These are phyloP conservation scores for Calvatia gigantea DNA, from an alignment of 768 basidiomycete species.

Conservation along the genomic window DNA sequence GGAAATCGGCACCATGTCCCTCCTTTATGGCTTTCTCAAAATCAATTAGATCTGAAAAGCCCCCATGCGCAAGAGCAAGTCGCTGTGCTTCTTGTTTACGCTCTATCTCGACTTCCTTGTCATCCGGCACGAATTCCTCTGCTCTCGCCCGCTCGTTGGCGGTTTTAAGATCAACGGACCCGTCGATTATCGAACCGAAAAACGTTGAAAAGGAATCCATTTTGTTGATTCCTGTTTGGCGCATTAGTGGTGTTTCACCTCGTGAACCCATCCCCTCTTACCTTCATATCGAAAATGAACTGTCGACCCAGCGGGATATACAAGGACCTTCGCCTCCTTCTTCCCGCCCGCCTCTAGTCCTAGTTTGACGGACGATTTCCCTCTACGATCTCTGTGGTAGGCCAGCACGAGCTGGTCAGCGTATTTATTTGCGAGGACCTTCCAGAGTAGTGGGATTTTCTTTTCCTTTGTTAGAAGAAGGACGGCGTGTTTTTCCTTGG, in stretches of 20 bases:
- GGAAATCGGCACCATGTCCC: constrained; percentile 39
- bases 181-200: constrained; percentile 68
- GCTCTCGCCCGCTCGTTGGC: constrained; percentile 35
- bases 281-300: constrained; percentile 65
- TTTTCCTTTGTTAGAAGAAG: constrained; percentile 73
- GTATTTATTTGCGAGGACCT: constrained; percentile 72
- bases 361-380: constrained; percentile 51
- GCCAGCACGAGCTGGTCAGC: constrained; percentile 57
- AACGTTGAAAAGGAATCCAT: constrained; percentile 70
- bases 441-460: constrained; percentile 74
- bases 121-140: constrained; percentile 38
- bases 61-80: constrained; percentile 48
- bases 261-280: constrained; percentile 21
- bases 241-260: not conserved
- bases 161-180: constrained; percentile 51
- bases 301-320: constrained; percentile 61
- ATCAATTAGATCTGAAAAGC: constrained; percentile 46
- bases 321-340: constrained; percentile 62
- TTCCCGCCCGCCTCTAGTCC: constrained; percentile 53
- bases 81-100: constrained; percentile 50
- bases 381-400: constrained; percentile 61
- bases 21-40: constrained; percentile 46
- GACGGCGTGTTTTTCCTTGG: constrained; percentile 44
- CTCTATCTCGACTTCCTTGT: constrained; percentile 44
- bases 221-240: constrained; percentile 58